Base-by-base conservation (phyloP, 2,329 filamentous ascomycete genomes). In the Salinomyces thailandicus region DNA sequence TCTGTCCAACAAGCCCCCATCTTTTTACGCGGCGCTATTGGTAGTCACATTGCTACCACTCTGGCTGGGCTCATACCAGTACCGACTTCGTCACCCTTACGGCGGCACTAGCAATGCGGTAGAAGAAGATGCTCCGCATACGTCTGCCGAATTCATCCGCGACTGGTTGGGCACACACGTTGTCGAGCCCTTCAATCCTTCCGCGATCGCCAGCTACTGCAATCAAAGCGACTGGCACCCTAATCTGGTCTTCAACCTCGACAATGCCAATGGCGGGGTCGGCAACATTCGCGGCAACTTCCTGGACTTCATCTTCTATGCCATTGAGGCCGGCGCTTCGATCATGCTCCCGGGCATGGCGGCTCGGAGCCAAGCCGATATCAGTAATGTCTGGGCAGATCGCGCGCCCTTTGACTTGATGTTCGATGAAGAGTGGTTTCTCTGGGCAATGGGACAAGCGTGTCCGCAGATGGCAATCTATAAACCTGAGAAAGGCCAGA, bases 301-400 rank as follows among this genome's bases (percentile, higher is more conserved):
- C 22, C 49, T 69, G 35, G 62, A 61, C 39, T 69, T 67, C 48
- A 48, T 70, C 15, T 59, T 65, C 29, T 60, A 64, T 35, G 64
- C 63, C 11, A 67, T 69, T 19, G 63, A 68, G 52, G 62, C 65
- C 28, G 67, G 67, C 36, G 66, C 67, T 58, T 42, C 47, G 47
- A 60, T 55, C 17, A 27, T 49, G 11, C 17, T 45, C 2, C 46
- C 42, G 4, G 38, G 38, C 15, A 44, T 48, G 36, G 49, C 46
- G 18, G 32, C 31, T 3, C 28, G 48, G 8, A 42, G 43, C 14
- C 7, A 42, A 4, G 33, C 36, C 15, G 37, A 48, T 40, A 26
- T 49, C 31, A 43, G 35, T 16, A 42, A 46, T 29, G 43, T 50
- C 17, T 53, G 45, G 49, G 52, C 27, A 26, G 43, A 48, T 38